These are phyloP conservation scores for Scalesia atractyloides DNA, from an alignment of 129 eudicot genomes.

Conservation along the genomic window DNA sequence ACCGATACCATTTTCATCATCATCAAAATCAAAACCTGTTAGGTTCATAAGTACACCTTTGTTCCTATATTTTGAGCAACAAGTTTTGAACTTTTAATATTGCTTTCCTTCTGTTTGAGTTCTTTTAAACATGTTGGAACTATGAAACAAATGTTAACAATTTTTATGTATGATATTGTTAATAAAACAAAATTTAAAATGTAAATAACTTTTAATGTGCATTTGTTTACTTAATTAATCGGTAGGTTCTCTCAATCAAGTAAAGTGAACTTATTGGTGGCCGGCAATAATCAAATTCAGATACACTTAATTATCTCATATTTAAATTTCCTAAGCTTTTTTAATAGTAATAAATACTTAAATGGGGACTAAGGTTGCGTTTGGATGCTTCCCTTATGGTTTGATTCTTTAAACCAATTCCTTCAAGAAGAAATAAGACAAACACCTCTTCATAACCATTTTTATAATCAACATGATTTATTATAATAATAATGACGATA, in stretches of 20 bases:
- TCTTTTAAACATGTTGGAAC: no score
- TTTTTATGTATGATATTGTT: not conserved
- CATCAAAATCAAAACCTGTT: no score
- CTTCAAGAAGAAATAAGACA: constrained; percentile 5
- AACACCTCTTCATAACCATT: not conserved
- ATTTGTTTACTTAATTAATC: not conserved
- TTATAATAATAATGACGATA: not conserved
- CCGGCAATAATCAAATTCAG: constrained; percentile 13
- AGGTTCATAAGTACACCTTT: no score
- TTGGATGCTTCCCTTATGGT: not conserved
- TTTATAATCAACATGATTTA: not conserved
- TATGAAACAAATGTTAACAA: no score
- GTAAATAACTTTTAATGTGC: not conserved
- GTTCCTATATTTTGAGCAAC: no score
- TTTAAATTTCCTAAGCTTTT: not conserved
- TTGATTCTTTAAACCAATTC: constrained; percentile 9
- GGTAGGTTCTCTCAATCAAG: not conserved
- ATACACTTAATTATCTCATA: not conserved
- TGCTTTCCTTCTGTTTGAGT: no score
- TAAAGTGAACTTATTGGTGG: not conserved
- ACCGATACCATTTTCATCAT: no score
- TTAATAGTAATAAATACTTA: not conserved
- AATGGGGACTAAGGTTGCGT: not conserved
- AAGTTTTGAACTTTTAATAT: no score
- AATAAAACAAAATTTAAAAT: not conserved